Conservation (phyloP, 1,284 basidiomycete genomes). For the Ceratobasidium theobromae region DNA sequence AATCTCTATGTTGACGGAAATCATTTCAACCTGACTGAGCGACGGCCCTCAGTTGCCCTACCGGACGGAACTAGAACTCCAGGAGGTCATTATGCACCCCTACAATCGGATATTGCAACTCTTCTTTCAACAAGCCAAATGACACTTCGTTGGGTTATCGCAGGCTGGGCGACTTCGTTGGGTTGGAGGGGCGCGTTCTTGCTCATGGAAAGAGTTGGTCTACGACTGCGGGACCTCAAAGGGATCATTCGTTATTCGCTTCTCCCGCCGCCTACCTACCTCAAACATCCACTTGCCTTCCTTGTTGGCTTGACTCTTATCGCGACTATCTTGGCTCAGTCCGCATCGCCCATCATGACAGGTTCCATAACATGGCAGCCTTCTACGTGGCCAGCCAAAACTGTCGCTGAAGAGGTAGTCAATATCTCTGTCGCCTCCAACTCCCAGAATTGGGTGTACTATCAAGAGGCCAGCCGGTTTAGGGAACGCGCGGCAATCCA, state of each 20-base stretch:
- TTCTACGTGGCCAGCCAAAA: neutral
- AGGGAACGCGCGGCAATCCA: neutral
- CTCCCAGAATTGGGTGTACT: neutral
- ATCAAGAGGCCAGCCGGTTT: neutral
- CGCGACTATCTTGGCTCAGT: neutral
- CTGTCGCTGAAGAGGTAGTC: neutral
- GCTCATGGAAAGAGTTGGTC: neutral
- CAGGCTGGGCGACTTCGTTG: neutral
- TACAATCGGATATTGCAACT: neutral
- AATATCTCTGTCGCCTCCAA: neutral
- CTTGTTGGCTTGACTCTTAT: neutral
- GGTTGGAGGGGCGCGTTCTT: neutral
- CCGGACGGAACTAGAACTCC: neutral
- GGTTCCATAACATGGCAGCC: neutral
- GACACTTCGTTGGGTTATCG: neutral
- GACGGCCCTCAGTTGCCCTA: neutral
- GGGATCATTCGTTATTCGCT: neutral
- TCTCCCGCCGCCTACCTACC: neutral
- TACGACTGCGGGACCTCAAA: neutral
- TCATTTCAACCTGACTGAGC: neutral
- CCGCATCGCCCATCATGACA: neutral
- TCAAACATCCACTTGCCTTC: neutral
- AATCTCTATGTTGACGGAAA: neutral
- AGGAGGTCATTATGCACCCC: neutral
- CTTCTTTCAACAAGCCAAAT: neutral